Evolutionary conservation across 352 stramenopile species (phyloP), one percentile per base, ranked within the genome.

Genomic region (Phytophthora pistaciae): DNA sequence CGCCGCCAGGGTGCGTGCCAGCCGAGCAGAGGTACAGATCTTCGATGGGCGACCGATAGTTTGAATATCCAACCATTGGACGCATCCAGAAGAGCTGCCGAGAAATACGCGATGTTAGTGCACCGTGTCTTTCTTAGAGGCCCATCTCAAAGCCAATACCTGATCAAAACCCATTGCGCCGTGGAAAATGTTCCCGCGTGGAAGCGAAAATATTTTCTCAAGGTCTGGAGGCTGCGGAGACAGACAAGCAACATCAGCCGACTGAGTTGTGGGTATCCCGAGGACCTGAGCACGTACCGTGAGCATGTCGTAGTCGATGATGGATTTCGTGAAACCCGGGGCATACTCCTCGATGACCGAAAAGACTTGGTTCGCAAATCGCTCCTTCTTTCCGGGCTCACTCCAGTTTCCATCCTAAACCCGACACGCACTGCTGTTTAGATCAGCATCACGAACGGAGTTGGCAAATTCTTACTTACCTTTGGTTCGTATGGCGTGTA

Each of bases 151-250:
- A 38, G 7, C 16, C 23, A 5, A 49, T 29, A 91, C 86, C 79
- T 97, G 92, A 44, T 98, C 88, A n/a, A 98, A 75, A 1, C 88
- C 82, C 86, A 98, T 92, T 6, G 91, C 87, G 9, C 93, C 91
- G 33, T 98, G 92, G 44, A 97, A 97, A 46, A 98, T 98, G 53
- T 98, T 98, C 8, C 92, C 92, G 44, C 75, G 82, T 8, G 87
- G 88, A 21, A 98, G 80, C 16, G 91, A 95, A 64, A 98, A 98
- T 27, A 97, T 79, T 18, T 82, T 67, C 62, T 98, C 92, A 5
- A 98, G 83, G 29, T 98, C 92, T 21, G 85, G 87, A 25, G 92
- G 92, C 83, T 96, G 56, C 16, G 11, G 25, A 53, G 23, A 46
- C 25, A 16, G 7, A 18, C 38, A 27, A 50, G 27, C 21, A 9